Evolutionary conservation across 1,284 basidiomycete species (phyloP).

Genomic region (Ceraceosorus guamensis): DNA sequence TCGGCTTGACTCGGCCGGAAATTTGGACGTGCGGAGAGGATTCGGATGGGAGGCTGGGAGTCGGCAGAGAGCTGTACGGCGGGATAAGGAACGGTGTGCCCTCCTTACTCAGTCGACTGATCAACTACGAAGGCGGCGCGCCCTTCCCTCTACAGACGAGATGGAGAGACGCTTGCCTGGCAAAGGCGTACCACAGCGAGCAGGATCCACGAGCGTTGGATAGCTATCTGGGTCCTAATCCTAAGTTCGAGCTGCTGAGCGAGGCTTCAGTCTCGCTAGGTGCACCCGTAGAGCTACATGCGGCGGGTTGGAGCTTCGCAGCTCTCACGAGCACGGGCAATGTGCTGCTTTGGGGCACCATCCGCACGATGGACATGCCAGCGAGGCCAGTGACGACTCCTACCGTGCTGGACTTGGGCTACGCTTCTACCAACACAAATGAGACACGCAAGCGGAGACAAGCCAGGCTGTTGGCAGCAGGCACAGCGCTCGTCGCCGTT

Average conservation of each 20-base stretch:
- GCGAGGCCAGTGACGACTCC: too few species aligned
- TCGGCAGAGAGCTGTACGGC: background rate
- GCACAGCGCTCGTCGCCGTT: too few species aligned
- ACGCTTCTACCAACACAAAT: too few species aligned
- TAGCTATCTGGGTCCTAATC: too few species aligned
- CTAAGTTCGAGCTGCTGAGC: too few species aligned
- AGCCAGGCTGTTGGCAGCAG: too few species aligned
- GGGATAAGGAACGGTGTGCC: background rate
- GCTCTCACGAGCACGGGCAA: background rate
- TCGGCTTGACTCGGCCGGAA: slow-evolving; percentile 1
- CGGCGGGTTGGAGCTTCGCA: slow-evolving; percentile 7
- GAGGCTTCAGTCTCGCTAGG: too few species aligned
- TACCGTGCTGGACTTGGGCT: too few species aligned
- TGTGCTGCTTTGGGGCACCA: slow-evolving; percentile 5
- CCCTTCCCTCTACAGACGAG: slow-evolving; percentile 2
- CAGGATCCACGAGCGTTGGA: too few species aligned
- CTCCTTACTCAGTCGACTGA: background rate
- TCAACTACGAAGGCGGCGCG: background rate
- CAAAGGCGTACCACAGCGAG: too few species aligned
- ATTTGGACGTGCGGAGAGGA: slow-evolving; percentile 5
- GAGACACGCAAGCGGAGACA: too few species aligned
- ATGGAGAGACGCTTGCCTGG: slow-evolving; percentile 2
- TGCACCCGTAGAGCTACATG: slow-evolving; percentile 6
- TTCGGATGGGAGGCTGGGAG: background rate
- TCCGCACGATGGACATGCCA: too few species aligned